Percentiles rank a stretch among this genome's conserved stretches.
Evolutionary conservation across 805 yeast species (phyloP).

Genomic region (Lachancea cidri): DNA sequence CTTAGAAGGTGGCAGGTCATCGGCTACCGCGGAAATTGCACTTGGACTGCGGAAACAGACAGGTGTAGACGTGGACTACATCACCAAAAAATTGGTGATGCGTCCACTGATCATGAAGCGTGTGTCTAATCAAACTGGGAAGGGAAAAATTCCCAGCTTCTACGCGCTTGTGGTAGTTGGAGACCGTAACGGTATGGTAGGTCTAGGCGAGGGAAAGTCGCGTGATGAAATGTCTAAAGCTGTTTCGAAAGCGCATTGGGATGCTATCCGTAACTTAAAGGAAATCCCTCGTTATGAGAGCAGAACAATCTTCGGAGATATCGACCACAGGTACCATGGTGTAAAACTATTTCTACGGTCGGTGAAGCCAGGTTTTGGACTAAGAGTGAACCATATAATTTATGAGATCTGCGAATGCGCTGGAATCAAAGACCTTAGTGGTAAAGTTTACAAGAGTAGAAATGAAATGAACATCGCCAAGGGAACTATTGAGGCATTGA

Average conservation of each 20-base stretch:
- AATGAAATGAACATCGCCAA: slow-evolving; percentile 93
- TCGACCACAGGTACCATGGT: slow-evolving; percentile 82
- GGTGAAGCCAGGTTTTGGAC: slow-evolving; percentile 90
- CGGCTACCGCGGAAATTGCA: slow-evolving; percentile 35
- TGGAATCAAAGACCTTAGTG: slow-evolving; percentile 90
- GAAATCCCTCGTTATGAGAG: slow-evolving; percentile 84
- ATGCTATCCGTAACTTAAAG: slow-evolving; percentile 80
- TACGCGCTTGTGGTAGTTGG: slow-evolving; percentile 89
- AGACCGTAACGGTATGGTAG: slow-evolving; percentile 88
- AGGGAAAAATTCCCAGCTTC: slow-evolving; percentile 81
- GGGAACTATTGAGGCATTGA: slow-evolving; percentile 79
- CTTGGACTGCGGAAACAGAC: slow-evolving; percentile 56
- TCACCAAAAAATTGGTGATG: slow-evolving; percentile 49
- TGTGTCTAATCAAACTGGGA: slow-evolving; percentile 86
- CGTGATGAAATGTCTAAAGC: slow-evolving; percentile 72
- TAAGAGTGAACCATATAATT: slow-evolving; percentile 84
- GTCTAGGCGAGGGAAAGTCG: slow-evolving; percentile 93
- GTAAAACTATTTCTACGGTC: slow-evolving; percentile 75
- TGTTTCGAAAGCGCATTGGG: slow-evolving; percentile 81
- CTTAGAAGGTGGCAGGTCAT: slow-evolving; percentile 14
- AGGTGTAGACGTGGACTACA: slow-evolving; percentile 58
- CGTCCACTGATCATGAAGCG: slow-evolving; percentile 69
- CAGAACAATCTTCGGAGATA: slow-evolving; percentile 82
- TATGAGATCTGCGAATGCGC: slow-evolving; percentile 89
- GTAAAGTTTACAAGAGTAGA: slow-evolving; percentile 87